Evolutionary conservation across 306 rosid species (phyloP).

Genomic region (Senna tora): DNA sequence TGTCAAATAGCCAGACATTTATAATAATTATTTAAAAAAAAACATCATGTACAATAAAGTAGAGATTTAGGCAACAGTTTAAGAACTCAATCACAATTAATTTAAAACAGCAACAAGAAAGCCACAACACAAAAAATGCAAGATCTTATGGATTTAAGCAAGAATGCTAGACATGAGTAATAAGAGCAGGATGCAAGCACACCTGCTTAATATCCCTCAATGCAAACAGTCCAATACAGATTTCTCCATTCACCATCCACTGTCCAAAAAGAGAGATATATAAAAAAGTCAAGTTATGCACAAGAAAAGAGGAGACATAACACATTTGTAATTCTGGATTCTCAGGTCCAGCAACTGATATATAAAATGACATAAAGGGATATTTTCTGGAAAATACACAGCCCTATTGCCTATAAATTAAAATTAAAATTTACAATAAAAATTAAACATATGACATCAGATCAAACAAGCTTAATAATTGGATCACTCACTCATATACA

Average conservation of each 20-base stretch:
- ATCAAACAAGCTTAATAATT: slow-evolving; percentile 1
- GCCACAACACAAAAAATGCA: slow-evolving; percentile 17
- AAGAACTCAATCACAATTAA: slow-evolving; percentile 12
- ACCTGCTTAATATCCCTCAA: slow-evolving; percentile 93
- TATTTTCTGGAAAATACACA: slow-evolving; percentile 18
- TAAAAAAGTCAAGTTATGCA: slow-evolving; percentile 35
- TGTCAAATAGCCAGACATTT: not conserved
- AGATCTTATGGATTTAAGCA: slow-evolving; percentile 28
- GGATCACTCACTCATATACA: not conserved
- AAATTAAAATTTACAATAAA: slow-evolving; percentile 6
- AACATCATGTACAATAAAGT: not conserved
- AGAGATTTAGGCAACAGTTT: not conserved
- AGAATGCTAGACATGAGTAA: slow-evolving; percentile 35
- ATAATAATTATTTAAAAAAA: not conserved
- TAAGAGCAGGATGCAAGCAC: slow-evolving; percentile 27
- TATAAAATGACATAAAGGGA: slow-evolving; percentile 19
- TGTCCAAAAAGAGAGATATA: slow-evolving; percentile 40
- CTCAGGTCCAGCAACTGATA: slow-evolving; percentile 13
- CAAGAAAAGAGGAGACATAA: not conserved
- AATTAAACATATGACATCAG: slow-evolving; percentile 15
- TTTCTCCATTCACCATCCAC: slow-evolving; percentile 99
- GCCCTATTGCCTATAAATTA: not conserved
- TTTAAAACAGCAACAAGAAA: slow-evolving; percentile 12
- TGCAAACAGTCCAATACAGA: slow-evolving; percentile 96
- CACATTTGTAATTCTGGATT: slow-evolving; percentile 9